Evolutionary conservation across 768 basidiomycete species (phyloP), one percentile per base, ranked within the genome.

Genomic region (Kockovaella imperatae): DNA sequence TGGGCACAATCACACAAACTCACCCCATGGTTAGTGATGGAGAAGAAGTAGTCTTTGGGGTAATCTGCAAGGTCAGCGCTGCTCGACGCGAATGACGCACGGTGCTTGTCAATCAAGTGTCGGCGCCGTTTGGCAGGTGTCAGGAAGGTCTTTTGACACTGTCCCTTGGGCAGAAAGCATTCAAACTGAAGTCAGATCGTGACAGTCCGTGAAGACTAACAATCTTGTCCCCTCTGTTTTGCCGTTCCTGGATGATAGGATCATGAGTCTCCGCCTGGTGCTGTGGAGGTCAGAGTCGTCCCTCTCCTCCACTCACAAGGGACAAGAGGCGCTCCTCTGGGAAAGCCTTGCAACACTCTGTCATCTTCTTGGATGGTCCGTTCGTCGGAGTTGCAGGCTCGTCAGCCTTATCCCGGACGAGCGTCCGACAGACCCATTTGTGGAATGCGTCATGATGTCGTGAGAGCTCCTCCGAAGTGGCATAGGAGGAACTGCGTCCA

Each of bases 21-120:
- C 31, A 69, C 64, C 18, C 89, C 89, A 65, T 86, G 88, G 72
- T 90, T 90, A 14, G 86, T 89, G 17, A 93, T 83, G 17, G 84
- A 80, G 67, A 91, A 93, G 72, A 87, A 91, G 69, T 83, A 93
- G 62, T 89, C 80, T 64, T 86, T 86, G 4, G 88, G 87, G 64
- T 83, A 93, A 42, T 77, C 79, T 70, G 36, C 25, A 2, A n/a
- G 17, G 38, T 53, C 31, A 47, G 45, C 47, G 34, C 41, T 14
- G 2, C 3, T 8, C 8, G 23, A 29, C 18, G 18, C 14, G 25
- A 3, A 31, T 17, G 23, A 58, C 60, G 50, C 24, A 68, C 69
- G 57, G 59, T 93, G 89, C 13, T 76, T 79, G 58, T 82, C 77
- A 38, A 91, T 86, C 44, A 93, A 77, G 73, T 91, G 89, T 35